Evolutionary conservation across 2,329 filamentous ascomycete genomes (phyloP), one percentile per base, ranked within the genome.

Genomic region (Phyllosticta citrichinensis): DNA sequence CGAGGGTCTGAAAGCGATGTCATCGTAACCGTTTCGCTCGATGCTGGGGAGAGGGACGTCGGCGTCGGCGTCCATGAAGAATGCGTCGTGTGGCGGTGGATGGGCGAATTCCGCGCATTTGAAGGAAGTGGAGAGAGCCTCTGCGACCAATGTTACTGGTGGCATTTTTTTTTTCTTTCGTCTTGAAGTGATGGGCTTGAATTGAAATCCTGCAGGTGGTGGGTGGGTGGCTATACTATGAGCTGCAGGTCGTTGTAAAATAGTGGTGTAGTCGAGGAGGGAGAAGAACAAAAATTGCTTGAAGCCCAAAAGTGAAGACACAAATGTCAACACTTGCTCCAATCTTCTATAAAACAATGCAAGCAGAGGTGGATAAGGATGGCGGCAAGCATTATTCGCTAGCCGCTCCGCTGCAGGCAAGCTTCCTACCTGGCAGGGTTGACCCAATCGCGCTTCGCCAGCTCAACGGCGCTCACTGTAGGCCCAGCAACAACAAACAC

Each of bases 1-100:
- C 10, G 57, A 53, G 5, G 30, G 57, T 24, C 20, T 53, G 33
- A 59, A 64, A 25, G 58, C 55, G 22, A 56, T 56, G 47, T 56
- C 30, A 53, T 63, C 56, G 24, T 68, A 64, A 56, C 67, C 61
- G 56, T 68, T 68, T 25, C 63, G 63, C 62, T 73, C 72, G 35
- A 73, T 69, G 64, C 65, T 71, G 3, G 68, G 61, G 10, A 71
- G 63, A 8, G 67, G 64, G 22, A 71, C 68, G 63, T 73, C 70
- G 22, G 66, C 64, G 17, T 62, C 64, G 65, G 69, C 71, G n/a
- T 69, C 71, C 52, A 66, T 65, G 47, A 70, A 69, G 50, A 67
- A 70, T 40, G 71, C 71, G 63, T 70, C 69, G 57, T 51, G 57
- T 47, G 30, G 22, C 53, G 52, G 33, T 30, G 20, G 52, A 55